phyloP scores from a whole-genome alignment of 495 filamentous ascomycete species.

The Xylaria acuta region DNA sequence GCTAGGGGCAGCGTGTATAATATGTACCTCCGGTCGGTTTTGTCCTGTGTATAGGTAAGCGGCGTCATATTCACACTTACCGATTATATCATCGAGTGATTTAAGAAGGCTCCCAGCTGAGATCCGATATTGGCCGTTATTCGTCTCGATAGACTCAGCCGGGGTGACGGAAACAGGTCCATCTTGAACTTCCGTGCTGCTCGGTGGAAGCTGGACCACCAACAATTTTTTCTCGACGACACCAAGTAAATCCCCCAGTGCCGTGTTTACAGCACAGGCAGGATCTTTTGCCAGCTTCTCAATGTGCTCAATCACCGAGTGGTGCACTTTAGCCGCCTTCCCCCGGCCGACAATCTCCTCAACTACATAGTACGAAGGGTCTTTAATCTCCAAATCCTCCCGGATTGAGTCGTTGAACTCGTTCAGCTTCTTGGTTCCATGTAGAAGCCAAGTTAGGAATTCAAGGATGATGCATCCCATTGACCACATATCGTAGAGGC shows the following conservation, averaged over 20 bases:
- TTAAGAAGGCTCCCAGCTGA: not conserved
- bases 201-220: constrained; percentile 31
- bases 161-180: not conserved
- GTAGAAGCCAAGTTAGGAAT: constrained; percentile 47
- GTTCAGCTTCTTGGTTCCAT: constrained; percentile 32
- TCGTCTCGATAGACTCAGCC: not conserved
- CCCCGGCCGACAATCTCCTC: not conserved
- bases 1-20: not conserved
- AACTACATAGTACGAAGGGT: constrained; percentile 13
- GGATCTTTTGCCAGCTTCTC: not conserved
- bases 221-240: constrained; percentile 35
- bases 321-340: constrained; percentile 23
- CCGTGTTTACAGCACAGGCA: constrained; percentile 27
- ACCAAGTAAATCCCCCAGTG: constrained; percentile 32
- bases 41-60: not conserved
- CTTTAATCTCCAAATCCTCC: not conserved
- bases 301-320: constrained; percentile 1
- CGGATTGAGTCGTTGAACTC: constrained; percentile 28
- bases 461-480: constrained; percentile 48
- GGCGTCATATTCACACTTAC: not conserved
- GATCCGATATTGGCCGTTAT: not conserved
- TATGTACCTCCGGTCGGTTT: not conserved
- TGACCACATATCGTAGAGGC: constrained; percentile 48
- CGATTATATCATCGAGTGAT: not conserved
- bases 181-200: not conserved